A percentile compares a stretch with the other conserved stretches of the same genome.
Conservation (phyloP, 1,139 yeast species). For the Ogataea hybrid region DNA sequence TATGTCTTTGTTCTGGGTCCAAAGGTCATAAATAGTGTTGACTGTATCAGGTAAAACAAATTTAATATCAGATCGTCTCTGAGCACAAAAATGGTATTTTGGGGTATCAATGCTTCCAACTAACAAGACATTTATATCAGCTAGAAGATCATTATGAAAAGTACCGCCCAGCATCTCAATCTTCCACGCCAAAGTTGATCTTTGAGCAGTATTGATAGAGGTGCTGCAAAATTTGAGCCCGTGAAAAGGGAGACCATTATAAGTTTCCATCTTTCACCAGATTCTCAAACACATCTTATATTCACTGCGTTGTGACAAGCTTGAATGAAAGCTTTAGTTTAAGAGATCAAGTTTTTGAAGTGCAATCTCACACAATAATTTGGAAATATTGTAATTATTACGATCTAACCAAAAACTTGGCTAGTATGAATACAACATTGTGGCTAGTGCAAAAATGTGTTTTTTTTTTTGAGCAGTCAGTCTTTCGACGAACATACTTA, state of each 20-base stretch:
- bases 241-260: constrained; percentile 8
- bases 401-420: too few species aligned
- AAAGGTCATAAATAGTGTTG: constrained; percentile 42
- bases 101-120: constrained; percentile 69
- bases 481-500: too few species aligned
- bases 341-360: too few species aligned
- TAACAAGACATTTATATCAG: constrained; percentile 62
- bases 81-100: constrained; percentile 64
- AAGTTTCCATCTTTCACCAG: too few species aligned
- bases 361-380: too few species aligned
- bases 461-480: too few species aligned
- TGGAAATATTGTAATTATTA: too few species aligned
- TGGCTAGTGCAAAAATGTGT: too few species aligned
- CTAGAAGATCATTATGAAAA: constrained; percentile 59
- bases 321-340: too few species aligned
- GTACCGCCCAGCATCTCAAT: constrained; percentile 63
- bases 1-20: constrained; percentile 52
- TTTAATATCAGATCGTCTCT: constrained; percentile 55
- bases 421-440: too few species aligned
- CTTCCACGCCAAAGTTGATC: constrained; percentile 34
- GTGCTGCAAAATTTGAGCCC: constrained; percentile 35
- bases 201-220: constrained; percentile 31
- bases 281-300: too few species aligned
- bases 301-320: too few species aligned
- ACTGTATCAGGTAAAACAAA: constrained; percentile 52